Base-by-base conservation (phyloP, 140 eudicot genomes). In the Stevia rebaudiana region DNA sequence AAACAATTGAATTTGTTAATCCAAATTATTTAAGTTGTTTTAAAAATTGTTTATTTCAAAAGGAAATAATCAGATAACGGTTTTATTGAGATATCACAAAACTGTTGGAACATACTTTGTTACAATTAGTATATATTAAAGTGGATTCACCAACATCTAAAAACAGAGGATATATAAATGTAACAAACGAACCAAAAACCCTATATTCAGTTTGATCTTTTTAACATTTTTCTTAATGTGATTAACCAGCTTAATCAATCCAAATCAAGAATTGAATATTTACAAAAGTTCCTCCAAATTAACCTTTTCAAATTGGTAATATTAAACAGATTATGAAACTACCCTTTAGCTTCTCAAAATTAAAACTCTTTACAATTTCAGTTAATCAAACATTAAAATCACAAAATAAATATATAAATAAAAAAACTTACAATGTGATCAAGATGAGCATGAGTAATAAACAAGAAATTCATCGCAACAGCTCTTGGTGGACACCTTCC, bases 381-480 rank as follows among this genome's bases (percentile, higher is more conserved):
- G n/a, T 22, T 44, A 58, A 69, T 58, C 11, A 43, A 36, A 13
- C 55, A 56, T 6, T 17, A 22, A 66, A 64, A 35, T n/a, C 58
- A 53, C 17, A 43, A 8, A 33, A 41, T 56, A 15, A 11, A 3
- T 13, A 17, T n/a, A n/a, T n/a, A 28, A 28, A 4, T 28, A 28
- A 28, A 28, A 28, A 4, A 23, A 1, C 96, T 84, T 75, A 88
- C 98, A 73, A 91, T 87, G 68, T 87, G 98, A 71, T 91, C 98
- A 69, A 91, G 96, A 66, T 92, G 98, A 48, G 86, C 98, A 72
- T 92, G 98, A 73, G 96, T 88, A 48, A 92, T 92, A 58, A 88
- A 92, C 69, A 92, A 61, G 65, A 77, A 92, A 57, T 85, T 92
- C 86, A 88, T 95, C 8, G 79, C 92, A 55, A 92, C 84, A 47